Conservation (phyloP, 345 rosid species). For the Gossypium australe region DNA sequence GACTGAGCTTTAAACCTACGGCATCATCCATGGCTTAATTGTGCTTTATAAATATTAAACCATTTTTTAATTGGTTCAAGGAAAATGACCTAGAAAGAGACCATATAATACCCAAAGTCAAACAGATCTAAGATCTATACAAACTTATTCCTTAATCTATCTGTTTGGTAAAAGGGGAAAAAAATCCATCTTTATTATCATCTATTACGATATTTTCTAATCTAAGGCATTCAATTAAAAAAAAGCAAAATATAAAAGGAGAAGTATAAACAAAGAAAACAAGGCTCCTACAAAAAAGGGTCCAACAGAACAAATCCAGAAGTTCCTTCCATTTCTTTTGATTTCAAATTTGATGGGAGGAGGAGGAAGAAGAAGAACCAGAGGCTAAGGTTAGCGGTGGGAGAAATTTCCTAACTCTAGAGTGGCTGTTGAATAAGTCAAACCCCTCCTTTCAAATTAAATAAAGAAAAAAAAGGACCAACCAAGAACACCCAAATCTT, state of each 20-base stretch:
- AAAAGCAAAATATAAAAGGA: no score
- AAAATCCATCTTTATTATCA: no score
- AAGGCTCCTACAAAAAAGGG: not conserved
- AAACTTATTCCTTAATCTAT: not conserved
- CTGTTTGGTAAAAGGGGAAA: no score
- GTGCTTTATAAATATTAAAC: no score
- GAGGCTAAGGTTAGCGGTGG: no score
- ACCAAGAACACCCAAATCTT: not conserved
- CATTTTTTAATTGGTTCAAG: no score
- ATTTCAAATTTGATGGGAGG: not conserved
- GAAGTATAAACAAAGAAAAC: not conserved
- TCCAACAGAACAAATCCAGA: no score
- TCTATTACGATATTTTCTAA: no score
- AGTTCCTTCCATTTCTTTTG: not conserved
- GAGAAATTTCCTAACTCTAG: not conserved
- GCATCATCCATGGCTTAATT: no score
- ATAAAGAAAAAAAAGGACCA: not conserved
- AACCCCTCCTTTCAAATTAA: not conserved
- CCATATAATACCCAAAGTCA: not conserved
- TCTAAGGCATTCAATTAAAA: no score
- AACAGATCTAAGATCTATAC: not conserved
- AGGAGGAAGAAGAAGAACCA: not conserved
- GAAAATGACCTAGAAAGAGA: no score
- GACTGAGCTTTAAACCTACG: no score
- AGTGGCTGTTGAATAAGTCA: not conserved